These are phyloP conservation scores for Hura crepitans DNA, from an alignment of 441 rosid species.

Conservation along the genomic window DNA sequence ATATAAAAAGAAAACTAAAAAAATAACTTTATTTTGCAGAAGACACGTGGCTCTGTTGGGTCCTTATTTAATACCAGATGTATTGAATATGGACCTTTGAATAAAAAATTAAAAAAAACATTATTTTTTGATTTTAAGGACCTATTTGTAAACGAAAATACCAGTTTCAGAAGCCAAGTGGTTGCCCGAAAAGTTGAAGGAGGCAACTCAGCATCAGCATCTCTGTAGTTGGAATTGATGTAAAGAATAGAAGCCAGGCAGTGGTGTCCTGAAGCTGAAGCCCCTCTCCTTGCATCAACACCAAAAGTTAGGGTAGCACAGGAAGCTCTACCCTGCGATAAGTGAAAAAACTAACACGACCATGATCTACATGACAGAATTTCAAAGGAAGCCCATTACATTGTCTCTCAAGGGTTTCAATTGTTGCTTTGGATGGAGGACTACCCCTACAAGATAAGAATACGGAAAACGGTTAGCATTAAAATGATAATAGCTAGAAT, in stretches of 20 bases:
- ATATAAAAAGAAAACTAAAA: too few relatives aligned
- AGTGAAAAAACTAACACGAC: slow-evolving; percentile 65
- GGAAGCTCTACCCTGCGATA: slow-evolving; percentile 47
- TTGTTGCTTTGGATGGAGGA: slow-evolving; percentile 51
- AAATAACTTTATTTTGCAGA: too few relatives aligned
- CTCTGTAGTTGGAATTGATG: neutral
- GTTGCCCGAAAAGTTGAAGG: too few relatives aligned
- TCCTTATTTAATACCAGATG: too few relatives aligned
- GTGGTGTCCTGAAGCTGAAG: neutral
- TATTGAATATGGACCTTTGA: too few relatives aligned
- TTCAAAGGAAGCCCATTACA: slow-evolving; percentile 39
- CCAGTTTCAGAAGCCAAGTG: too few relatives aligned
- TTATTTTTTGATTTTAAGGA: too few relatives aligned
- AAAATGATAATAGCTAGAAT: neutral
- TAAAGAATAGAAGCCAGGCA: neutral
- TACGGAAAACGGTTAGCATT: neutral
- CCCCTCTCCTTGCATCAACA: neutral
- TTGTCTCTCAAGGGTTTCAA: slow-evolving; percentile 46
- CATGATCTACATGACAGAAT: slow-evolving; percentile 58
- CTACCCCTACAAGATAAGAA: slow-evolving; percentile 34
- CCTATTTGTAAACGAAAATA: too few relatives aligned
- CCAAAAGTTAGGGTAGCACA: slow-evolving; percentile 40
- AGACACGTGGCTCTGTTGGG: too few relatives aligned
- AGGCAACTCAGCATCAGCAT: neutral
- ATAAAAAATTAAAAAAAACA: too few relatives aligned